Conservation (phyloP, 202 grass and related monocot genomes). For the Panicum virgatum region DNA sequence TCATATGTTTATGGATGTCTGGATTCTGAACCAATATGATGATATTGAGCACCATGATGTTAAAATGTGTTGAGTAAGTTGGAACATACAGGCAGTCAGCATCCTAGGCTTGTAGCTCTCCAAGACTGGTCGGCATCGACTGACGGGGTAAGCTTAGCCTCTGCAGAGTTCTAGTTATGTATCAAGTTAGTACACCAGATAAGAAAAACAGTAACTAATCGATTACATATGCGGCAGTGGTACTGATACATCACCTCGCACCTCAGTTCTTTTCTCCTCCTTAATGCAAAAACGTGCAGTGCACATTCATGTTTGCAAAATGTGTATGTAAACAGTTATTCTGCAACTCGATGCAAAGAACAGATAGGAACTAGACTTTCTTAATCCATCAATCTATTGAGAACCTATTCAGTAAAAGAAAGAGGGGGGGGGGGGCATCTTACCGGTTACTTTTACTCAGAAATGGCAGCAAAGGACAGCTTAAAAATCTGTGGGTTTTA, state of each 20-base stretch:
- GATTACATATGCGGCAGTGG: constrained; percentile 3
- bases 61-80: not conserved
- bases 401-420: not conserved
- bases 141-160: not conserved
- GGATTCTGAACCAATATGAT: not conserved
- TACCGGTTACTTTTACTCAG: constrained; percentile 11
- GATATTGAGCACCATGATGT: not conserved
- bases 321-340: constrained; percentile 11
- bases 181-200: not conserved
- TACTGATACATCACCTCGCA: not conserved
- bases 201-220: constrained; percentile 16
- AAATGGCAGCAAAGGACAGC: constrained; percentile 33
- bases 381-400: not conserved
- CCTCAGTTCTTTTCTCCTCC: not conserved
- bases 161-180: not conserved
- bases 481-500: constrained; percentile 11
- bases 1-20: not conserved
- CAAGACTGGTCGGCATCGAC: not conserved
- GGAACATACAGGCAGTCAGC: constrained; percentile 10
- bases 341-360: not conserved
- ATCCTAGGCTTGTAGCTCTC: not conserved
- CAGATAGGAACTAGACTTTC: not conserved
- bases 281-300: not conserved
- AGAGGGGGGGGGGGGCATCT: too few relatives aligned
- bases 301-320: not conserved